Conservation (phyloP, 345 rosid genomes). For the Sisymbrium altissimum region DNA sequence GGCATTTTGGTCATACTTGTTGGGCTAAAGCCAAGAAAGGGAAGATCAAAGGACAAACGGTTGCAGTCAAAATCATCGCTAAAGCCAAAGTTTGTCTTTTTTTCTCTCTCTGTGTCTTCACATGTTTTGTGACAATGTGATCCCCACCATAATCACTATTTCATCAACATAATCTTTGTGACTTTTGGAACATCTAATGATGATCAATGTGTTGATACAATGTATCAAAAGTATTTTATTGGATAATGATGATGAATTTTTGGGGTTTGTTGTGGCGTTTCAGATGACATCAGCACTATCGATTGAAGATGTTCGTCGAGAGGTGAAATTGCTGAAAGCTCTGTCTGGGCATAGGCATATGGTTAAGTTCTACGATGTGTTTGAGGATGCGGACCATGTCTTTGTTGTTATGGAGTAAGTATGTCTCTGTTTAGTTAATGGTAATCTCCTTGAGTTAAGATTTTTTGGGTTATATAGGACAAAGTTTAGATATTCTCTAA, state of each 20-base stretch:
- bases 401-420: conserved; percentile 95
- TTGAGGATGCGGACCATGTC: conserved; percentile 71
- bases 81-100: conserved; percentile 58
- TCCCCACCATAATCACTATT: neutral
- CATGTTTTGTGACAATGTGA: conserved; percentile 12
- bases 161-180: neutral
- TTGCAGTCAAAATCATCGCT: conserved; percentile 92
- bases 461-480: no score
- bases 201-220: neutral
- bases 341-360: conserved; percentile 77
- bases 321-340: conserved; percentile 83
- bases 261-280: conserved; percentile 18
- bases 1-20: conserved; percentile 98
- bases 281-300: conserved; percentile 93
- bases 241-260: neutral
- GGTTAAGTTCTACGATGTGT: conserved; percentile 79
- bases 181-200: neutral
- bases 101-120: neutral
- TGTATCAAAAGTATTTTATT: neutral
- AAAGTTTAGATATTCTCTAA: no score
- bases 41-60: conserved; percentile 64
- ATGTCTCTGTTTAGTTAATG: conserved; percentile 7
- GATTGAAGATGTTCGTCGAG: conserved; percentile 91
- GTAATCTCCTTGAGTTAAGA: neutral
- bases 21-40: conserved; percentile 88